Base-by-base conservation (phyloP, 2,329 filamentous ascomycete species). In the Neopestalotiopsis sp. region DNA sequence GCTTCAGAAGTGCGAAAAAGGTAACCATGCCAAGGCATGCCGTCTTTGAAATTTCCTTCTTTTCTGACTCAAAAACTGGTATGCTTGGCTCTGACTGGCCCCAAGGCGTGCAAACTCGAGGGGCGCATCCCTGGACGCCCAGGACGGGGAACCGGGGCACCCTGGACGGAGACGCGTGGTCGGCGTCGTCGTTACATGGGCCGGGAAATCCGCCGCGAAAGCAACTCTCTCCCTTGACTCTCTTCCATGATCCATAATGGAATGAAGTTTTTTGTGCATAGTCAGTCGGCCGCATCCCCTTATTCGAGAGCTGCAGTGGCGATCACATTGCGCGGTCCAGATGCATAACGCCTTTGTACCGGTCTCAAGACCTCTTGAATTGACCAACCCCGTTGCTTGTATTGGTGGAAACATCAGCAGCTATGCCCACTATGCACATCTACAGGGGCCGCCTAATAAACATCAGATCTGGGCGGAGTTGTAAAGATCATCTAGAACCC, bases 371-470 rank as follows among this genome's bases (percentile, higher is more conserved):
- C 45, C 20, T 53, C 45, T 28, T 4, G 24, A 7, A 62, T 62
- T 40, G n/a, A 53, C 59, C 14, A 62, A 34, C 59, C 28, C 30
- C 14, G 20, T 20, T 1, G 59, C 28, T 30, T 62, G 59, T 14
- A 62, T 62, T 62, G 59, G 59, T 62, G 59, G 59, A 62, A 38
- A 62, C 59, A 20, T 62, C 28, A 62, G 32, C 59, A 38, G 40
- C 59, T 40, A 62, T 38, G 59, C 59, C 5, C 28, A 62, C 59
- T 40, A 62, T 38, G 59, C 59, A 12, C 28, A 34, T 40, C 28
- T 62, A 20, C 59, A 34, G 59, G 32, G 59, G 34, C 59, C 59
- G 59, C 30, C 32, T 40, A 62, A 62, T 62, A 62, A 62, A 62
- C 30, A 62, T 40, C 28, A 62, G n/a, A 62, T 62, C 59, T 40